phyloP scores from a whole-genome alignment of 2,329 filamentous ascomycete species.

The Blastomyces emzantsi region DNA sequence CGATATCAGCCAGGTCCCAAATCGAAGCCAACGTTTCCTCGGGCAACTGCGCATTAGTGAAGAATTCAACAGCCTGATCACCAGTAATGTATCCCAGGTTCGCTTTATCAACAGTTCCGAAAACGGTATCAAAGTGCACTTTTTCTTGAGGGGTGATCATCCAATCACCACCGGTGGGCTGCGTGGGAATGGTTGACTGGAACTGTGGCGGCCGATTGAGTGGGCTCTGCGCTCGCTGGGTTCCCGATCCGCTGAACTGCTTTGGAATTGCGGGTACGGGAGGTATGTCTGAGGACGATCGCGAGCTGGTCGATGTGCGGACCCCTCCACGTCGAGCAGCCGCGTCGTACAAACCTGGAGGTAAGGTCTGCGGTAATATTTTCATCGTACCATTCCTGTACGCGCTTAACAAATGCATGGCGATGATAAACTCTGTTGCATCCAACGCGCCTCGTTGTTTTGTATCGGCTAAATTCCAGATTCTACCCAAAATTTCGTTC shows the following conservation, averaged over 20 bases:
- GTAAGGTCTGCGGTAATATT: conserved; percentile 68
- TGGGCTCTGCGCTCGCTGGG: conserved; percentile 52
- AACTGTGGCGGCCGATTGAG: conserved; percentile 44
- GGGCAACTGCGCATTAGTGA: conserved; percentile 81
- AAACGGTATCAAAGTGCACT: conserved; percentile 76
- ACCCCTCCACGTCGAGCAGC: conserved; percentile 60
- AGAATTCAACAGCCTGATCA: conserved; percentile 88
- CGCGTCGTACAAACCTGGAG: conserved; percentile 80
- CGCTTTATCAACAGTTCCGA: conserved; percentile 69
- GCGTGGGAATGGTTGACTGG: conserved; percentile 42
- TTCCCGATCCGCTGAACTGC: conserved; percentile 63
- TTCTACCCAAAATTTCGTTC: conserved; percentile 83
- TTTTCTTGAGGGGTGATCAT: conserved; percentile 76
- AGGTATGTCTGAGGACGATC: conserved; percentile 40
- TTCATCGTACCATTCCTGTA: conserved; percentile 78
- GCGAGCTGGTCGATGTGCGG: conserved; percentile 44
- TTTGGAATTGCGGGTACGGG: conserved; percentile 64
- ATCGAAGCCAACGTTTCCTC: conserved; percentile 89
- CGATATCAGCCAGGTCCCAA: conserved; percentile 94
- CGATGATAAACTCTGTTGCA: conserved; percentile 88
- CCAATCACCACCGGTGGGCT: conserved; percentile 63
- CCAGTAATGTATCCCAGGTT: conserved; percentile 80
- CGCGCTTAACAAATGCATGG: conserved; percentile 92
- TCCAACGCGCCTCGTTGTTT: conserved; percentile 84
- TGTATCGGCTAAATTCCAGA: conserved; percentile 92